A percentile compares a stretch with the other conserved stretches of the same genome.
Evolutionary conservation across 2,329 filamentous ascomycete species (phyloP).

Genomic region (Aspergillus pseudoglaucus): DNA sequence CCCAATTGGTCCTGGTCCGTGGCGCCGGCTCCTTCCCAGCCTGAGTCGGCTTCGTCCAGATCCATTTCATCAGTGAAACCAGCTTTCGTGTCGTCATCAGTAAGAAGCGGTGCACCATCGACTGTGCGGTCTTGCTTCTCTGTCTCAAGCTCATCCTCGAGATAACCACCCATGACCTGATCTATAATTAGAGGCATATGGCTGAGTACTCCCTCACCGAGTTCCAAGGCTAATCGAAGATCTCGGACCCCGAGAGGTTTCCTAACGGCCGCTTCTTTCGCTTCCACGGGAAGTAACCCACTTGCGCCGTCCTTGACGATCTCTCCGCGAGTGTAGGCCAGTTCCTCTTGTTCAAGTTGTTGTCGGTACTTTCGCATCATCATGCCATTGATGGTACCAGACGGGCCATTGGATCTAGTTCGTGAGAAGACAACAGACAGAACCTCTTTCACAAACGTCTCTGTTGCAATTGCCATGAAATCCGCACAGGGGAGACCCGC

Average conservation of each 20-base stretch:
- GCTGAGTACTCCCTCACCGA: slow-evolving; percentile 68
- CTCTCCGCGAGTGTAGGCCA: slow-evolving; percentile 65
- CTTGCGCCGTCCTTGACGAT: slow-evolving; percentile 62
- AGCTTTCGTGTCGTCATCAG: slow-evolving; percentile 14
- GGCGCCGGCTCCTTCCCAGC: slow-evolving; percentile 34
- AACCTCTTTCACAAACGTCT: slow-evolving; percentile 58
- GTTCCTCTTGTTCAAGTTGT: slow-evolving; percentile 70
- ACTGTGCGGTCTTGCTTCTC: slow-evolving; percentile 28
- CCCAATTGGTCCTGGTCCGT: slow-evolving; percentile 33
- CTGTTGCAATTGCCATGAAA: slow-evolving; percentile 55
- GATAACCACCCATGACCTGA: slow-evolving; percentile 62
- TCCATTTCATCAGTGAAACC: slow-evolving; percentile 33
- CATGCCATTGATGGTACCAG: slow-evolving; percentile 63
- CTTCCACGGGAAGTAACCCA: slow-evolving; percentile 73
- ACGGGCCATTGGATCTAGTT: slow-evolving; percentile 52
- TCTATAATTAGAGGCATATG: slow-evolving; percentile 71
- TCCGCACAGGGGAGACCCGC: slow-evolving; percentile 50
- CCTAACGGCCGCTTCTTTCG: slow-evolving; percentile 66
- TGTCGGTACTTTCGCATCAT: slow-evolving; percentile 72
- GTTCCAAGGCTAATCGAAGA: slow-evolving; percentile 65
- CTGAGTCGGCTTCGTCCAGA: slow-evolving; percentile 31
- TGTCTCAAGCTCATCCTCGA: slow-evolving; percentile 66
- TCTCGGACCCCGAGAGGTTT: slow-evolving; percentile 71
- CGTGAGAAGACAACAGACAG: slow-evolving; percentile 50
- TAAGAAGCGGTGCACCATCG: slow-evolving; percentile 17